These are phyloP conservation scores for Trichoderma gamsii DNA, from an alignment of 495 filamentous ascomycete species.

Conservation along the genomic window DNA sequence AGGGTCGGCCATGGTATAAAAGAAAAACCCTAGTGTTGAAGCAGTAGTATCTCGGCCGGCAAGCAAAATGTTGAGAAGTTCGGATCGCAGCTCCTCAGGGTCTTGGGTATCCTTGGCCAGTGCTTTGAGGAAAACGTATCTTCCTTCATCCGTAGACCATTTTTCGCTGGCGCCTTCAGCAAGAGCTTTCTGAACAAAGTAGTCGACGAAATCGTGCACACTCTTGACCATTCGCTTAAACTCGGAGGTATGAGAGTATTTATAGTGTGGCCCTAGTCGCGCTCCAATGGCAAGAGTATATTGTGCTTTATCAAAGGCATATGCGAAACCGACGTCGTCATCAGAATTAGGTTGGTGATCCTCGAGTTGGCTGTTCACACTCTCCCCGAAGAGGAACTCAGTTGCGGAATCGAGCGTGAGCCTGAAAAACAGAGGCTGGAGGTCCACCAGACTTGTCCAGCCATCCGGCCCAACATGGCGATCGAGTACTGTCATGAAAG, in stretches of 20 bases:
- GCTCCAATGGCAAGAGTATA: not conserved
- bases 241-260: not conserved
- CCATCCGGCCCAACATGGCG: not conserved
- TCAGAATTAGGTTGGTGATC: not conserved
- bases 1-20: constrained; percentile 41
- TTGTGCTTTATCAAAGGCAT: constrained; percentile 1
- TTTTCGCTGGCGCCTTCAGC: constrained; percentile 16
- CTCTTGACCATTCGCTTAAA: not conserved
- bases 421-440: constrained; percentile 61
- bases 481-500: constrained; percentile 31
- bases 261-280: not conserved
- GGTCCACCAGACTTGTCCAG: constrained; percentile 40
- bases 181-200: constrained; percentile 18
- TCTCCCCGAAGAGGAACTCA: constrained; percentile 66
- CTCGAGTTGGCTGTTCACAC: constrained; percentile 24
- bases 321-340: constrained; percentile 15
- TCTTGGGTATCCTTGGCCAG: constrained; percentile 54
- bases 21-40: constrained; percentile 51
- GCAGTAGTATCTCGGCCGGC: constrained; percentile 55
- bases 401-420: constrained; percentile 65
- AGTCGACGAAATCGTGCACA: constrained; percentile 1
- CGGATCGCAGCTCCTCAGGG: constrained; percentile 52
- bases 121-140: constrained; percentile 61
- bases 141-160: constrained; percentile 20
- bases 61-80: constrained; percentile 59